Base-by-base conservation (phyloP, 2,329 filamentous ascomycete genomes). In the Exophiala aquamarina region DNA sequence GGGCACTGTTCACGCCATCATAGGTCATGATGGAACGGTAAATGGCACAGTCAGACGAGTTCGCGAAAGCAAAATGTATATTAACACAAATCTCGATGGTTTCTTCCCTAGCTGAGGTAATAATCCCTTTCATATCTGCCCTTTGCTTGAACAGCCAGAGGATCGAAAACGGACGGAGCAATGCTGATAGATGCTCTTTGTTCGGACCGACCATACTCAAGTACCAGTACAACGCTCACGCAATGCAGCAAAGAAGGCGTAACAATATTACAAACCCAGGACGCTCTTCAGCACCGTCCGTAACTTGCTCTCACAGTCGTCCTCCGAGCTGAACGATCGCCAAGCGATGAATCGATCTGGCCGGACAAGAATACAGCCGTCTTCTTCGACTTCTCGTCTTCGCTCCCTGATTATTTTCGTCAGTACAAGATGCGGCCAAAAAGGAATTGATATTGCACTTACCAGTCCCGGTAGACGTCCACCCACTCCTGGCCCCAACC, bases 381-480 rank as follows among this genome's bases (percentile, higher is more conserved):
- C 72, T 51, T 83, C 81, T 15, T 74, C 71, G 1, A 84, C 71
- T 35, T 76, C 78, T 13, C 78, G 68, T 44, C 69, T 63, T 37
- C 66, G 63, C 9, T 68, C 71, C 52, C 52, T 55, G 28, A 33
- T n/a, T 11, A 10, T 33, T 26, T 19, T 17, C n/a, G 14, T 9
- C 23, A 23, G 10, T n/a, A 21, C 11, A 34, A 19, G 23, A 21
- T 7, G 17, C 31, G 15, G 17, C 28, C 14, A 11, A 10, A 10
- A 23, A 19, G 10, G 4, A 4, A n/a, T 26, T 3, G 5, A 8
- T 18, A n/a, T 6, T 14, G 6, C 4, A 52, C 52, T 55, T 40
- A 55, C 82, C 82, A 86, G 46, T 82, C 78, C 50, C 74, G 75
- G 61, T 84, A 84, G 0, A 80, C 70, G 59, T 85, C 82, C 59